Evolutionary conservation across 768 basidiomycete species (phyloP).

Genomic region (Boletus insuetus): DNA sequence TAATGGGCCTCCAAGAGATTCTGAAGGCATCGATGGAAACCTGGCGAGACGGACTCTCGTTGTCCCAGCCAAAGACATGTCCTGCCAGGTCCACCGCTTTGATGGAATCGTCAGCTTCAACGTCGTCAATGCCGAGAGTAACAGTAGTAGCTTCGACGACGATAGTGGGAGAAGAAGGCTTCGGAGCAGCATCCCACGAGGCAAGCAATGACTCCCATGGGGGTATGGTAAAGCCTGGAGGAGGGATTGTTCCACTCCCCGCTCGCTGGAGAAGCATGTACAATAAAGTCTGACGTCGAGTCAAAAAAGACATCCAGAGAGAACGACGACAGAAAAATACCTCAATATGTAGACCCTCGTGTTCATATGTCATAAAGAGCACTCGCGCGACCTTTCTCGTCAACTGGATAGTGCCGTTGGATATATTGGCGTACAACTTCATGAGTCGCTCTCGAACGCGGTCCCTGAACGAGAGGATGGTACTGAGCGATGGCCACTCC

Average conservation of each 20-base stretch:
- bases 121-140: slow-evolving; percentile 79
- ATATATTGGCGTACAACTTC: slow-evolving; percentile 70
- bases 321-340: slow-evolving; percentile 26
- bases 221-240: slow-evolving; percentile 70
- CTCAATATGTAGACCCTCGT: slow-evolving; percentile 88
- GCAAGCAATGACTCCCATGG: slow-evolving; percentile 59
- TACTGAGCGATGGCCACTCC: slow-evolving; percentile 79
- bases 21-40: slow-evolving; percentile 67
- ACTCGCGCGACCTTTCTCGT: slow-evolving; percentile 73
- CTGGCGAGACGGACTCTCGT: slow-evolving; percentile 70
- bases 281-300: slow-evolving; percentile 60
- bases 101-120: slow-evolving; percentile 61
- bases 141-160: slow-evolving; percentile 59
- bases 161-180: slow-evolving; percentile 44
- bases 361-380: slow-evolving; percentile 88
- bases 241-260: slow-evolving; percentile 75
- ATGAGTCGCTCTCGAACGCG: slow-evolving; percentile 72
- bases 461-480: slow-evolving; percentile 75
- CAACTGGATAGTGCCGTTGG: slow-evolving; percentile 45
- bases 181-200: slow-evolving; percentile 45
- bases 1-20: slow-evolving; percentile 83
- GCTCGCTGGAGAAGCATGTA: slow-evolving; percentile 92
- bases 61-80: slow-evolving; percentile 94
- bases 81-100: slow-evolving; percentile 38
- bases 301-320: slow-evolving; percentile 2